phyloP scores from a whole-genome alignment of 257 asterid genomes.

The Ilex aquifolium region DNA sequence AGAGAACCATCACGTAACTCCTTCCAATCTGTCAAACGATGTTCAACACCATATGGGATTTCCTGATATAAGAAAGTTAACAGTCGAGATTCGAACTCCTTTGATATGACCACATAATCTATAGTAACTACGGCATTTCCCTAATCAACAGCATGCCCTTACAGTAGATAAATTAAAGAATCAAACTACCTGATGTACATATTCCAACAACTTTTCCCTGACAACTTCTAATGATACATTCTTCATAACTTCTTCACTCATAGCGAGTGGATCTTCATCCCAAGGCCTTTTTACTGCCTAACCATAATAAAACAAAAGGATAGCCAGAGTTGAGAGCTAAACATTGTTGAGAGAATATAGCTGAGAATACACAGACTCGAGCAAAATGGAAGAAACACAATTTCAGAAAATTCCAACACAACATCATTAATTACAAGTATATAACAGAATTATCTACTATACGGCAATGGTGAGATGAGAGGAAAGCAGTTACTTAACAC shows the following conservation, averaged over 20 bases:
- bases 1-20: conserved; percentile 87
- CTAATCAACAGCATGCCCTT: neutral
- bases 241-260: conserved; percentile 94
- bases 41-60: conserved; percentile 85
- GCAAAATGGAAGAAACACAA: no score
- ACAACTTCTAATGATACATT: conserved; percentile 85
- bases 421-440: no score
- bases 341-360: no score
- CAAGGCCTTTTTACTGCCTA: conserved; percentile 84
- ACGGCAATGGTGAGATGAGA: no score
- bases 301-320: conserved; percentile 11
- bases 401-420: no score
- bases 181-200: conserved; percentile 79
- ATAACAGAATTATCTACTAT: no score
- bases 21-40: conserved; percentile 87
- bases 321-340: neutral
- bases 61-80: conserved; percentile 39
- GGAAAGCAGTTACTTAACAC: no score
- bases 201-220: conserved; percentile 70
- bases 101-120: no score
- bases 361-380: no score
- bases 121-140: no score
- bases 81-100: neutral
- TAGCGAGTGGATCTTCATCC: conserved; percentile 90
- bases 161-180: conserved; percentile 6